These are phyloP conservation scores for Linanthus parryae DNA, from an alignment of 148 eudicot species.

Conservation along the genomic window DNA sequence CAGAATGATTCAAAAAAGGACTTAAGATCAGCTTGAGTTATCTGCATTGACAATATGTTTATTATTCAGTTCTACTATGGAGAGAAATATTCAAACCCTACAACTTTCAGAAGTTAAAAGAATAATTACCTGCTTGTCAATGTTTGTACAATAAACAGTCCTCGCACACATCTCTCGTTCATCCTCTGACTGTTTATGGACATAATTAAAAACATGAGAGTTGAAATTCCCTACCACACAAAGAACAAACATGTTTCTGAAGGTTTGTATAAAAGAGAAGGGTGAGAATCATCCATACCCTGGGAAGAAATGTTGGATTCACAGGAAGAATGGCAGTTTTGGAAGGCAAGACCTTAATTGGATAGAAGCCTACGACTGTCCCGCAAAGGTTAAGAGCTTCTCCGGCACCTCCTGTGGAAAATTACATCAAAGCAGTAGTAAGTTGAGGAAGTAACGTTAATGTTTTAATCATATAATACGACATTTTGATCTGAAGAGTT, in stretches of 20 bases:
- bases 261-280: not conserved
- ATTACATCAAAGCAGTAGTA: too few species aligned
- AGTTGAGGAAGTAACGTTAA: too few species aligned
- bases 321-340: constrained; percentile 93
- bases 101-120: not conserved
- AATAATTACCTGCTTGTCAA: constrained; percentile 92
- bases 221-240: not conserved
- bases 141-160: constrained; percentile 96
- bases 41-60: constrained; percentile 29
- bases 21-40: constrained; percentile 74
- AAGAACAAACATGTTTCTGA: not conserved
- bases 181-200: constrained; percentile 59
- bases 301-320: constrained; percentile 82
- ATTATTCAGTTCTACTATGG: not conserved
- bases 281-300: constrained; percentile 34
- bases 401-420: constrained; percentile 77
- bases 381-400: constrained; percentile 63
- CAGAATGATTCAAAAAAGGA: constrained; percentile 68
- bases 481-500: too few species aligned
- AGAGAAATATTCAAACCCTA: not conserved
- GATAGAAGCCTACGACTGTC: constrained; percentile 59
- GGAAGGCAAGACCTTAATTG: constrained; percentile 71
- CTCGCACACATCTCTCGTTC: constrained; percentile 88
- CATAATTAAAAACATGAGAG: not conserved
- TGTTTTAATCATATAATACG: too few species aligned